A percentile compares a stretch with the other conserved stretches of the same genome.
Evolutionary conservation across 306 rosid species (phyloP).

Genomic region (Gleditsia sinensis): DNA sequence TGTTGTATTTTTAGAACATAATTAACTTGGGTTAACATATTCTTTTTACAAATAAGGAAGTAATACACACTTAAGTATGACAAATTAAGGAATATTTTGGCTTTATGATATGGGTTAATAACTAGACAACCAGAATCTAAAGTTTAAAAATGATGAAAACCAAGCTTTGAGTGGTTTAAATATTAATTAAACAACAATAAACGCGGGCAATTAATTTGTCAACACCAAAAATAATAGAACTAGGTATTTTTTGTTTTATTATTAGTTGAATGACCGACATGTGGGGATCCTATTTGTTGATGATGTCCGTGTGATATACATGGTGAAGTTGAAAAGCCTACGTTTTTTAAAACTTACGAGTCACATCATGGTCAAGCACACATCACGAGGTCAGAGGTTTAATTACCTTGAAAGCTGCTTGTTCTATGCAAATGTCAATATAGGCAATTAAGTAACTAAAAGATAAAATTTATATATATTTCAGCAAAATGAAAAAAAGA

Average conservation of each 20-base stretch:
- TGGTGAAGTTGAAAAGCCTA: neutral
- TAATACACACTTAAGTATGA: too few relatives aligned
- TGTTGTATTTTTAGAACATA: too few relatives aligned
- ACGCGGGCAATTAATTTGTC: too few relatives aligned
- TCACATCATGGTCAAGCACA: constrained; percentile 20
- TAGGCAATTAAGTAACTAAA: neutral
- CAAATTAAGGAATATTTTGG: too few relatives aligned
- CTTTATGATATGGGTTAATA: too few relatives aligned
- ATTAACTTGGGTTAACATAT: neutral
- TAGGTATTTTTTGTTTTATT: too few relatives aligned
- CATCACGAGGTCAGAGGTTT: constrained; percentile 27
- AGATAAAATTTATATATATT: neutral
- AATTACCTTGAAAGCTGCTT: constrained; percentile 27
- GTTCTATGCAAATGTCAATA: neutral
- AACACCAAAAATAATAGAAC: too few relatives aligned
- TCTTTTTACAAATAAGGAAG: neutral
- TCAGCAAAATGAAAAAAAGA: too few relatives aligned
- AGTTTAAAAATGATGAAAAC: too few relatives aligned
- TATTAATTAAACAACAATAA: too few relatives aligned
- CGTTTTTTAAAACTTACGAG: neutral
- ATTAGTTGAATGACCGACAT: neutral
- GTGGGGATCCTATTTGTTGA: neutral
- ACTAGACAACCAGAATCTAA: too few relatives aligned
- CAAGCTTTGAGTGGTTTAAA: too few relatives aligned
- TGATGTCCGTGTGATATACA: neutral